Percentiles rank a stretch among this genome's conserved stretches.
These are phyloP conservation scores for Phytopythium montanum DNA, from an alignment of 352 stramenopile species.

Conservation along the genomic window DNA sequence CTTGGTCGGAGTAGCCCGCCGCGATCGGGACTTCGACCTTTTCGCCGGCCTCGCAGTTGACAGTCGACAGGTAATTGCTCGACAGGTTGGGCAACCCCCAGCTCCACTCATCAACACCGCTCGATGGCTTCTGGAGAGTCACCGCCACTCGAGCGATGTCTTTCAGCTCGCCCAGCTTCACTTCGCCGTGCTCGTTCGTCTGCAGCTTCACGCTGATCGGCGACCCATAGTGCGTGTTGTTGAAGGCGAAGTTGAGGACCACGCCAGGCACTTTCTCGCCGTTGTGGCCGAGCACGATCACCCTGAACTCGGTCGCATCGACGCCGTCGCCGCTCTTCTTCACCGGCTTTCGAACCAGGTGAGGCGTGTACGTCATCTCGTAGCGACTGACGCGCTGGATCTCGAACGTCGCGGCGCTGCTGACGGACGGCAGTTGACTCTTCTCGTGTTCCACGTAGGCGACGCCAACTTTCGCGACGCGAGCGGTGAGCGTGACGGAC, in stretches of 20 bases:
- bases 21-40: conserved; percentile 32
- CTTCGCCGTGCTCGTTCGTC: conserved; percentile 27
- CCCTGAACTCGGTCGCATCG: conserved; percentile 19
- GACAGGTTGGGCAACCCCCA: conserved; percentile 43
- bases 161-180: conserved; percentile 32
- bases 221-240: conserved; percentile 23
- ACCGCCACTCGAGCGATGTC: background rate
- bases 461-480: conserved; percentile 4
- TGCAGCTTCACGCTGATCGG: conserved; percentile 15
- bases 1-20: conserved; percentile 19
- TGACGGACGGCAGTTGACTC: conserved; percentile 21
- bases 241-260: conserved; percentile 15
- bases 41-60: conserved; percentile 23
- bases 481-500: conserved; percentile 19
- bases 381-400: conserved; percentile 38
- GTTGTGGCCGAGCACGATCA: conserved; percentile 47
- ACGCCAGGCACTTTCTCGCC: conserved; percentile 34
- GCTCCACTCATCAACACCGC: conserved; percentile 8
- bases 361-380: conserved; percentile 24
- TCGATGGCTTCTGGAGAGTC: conserved; percentile 7
- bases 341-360: conserved; percentile 21
- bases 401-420: conserved; percentile 22
- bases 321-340: conserved; percentile 5
- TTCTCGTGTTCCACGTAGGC: background rate
- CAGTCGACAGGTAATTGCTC: background rate